These are phyloP conservation scores for Talaromyces pinophilus DNA, from an alignment of 2,329 filamentous ascomycete species.

Conservation along the genomic window DNA sequence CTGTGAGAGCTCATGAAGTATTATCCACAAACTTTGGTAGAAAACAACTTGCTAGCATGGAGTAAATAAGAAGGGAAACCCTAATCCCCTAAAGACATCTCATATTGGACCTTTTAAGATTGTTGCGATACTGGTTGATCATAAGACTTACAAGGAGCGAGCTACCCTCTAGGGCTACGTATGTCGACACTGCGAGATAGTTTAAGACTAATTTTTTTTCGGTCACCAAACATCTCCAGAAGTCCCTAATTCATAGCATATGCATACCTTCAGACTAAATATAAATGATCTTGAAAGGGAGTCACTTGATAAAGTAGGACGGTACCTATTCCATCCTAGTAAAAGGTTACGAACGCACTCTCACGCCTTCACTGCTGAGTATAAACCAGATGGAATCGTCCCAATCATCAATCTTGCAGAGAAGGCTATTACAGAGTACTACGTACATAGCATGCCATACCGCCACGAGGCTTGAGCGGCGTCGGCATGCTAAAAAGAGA, in stretches of 20 bases:
- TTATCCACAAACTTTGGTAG: too few species aligned
- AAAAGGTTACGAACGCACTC: background rate
- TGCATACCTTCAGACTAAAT: too few species aligned
- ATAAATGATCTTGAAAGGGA: background rate
- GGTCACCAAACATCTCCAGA: background rate
- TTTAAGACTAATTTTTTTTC: background rate
- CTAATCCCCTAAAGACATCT: background rate
- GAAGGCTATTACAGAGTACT: too few species aligned
- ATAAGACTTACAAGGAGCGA: background rate
- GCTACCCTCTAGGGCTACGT: background rate
- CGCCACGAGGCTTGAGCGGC: background rate
- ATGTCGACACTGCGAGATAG: background rate
- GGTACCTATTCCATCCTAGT: background rate
- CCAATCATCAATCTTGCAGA: too few species aligned
- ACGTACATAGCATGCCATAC: background rate
- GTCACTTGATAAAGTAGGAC: background rate
- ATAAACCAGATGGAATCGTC: too few species aligned
- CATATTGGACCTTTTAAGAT: background rate
- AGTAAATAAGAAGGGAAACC: too few species aligned
- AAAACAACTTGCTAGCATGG: too few species aligned
- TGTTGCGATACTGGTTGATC: background rate
- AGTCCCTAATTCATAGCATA: too few species aligned
- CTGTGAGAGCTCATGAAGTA: background rate
- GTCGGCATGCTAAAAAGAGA: background rate
- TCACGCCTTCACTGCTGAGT: too few species aligned